A percentile compares a stretch with the other conserved stretches of the same genome.
These are phyloP conservation scores for Pinguiococcus pyrenoidosus DNA, from an alignment of 108 stramenopile genomes.

Conservation along the genomic window DNA sequence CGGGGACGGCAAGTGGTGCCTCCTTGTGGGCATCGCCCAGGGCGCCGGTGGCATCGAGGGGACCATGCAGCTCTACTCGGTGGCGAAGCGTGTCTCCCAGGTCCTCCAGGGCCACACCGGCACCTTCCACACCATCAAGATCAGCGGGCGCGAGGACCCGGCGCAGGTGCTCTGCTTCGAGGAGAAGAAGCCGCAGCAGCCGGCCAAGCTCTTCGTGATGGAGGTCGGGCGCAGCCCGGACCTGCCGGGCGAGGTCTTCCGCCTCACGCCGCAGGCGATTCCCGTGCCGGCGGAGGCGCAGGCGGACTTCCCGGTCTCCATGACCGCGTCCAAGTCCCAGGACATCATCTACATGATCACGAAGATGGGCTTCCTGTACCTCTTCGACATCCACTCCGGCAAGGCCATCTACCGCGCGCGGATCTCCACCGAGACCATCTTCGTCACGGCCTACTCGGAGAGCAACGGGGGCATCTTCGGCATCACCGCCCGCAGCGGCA, in stretches of 20 bases:
- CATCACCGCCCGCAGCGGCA: constrained; percentile 83
- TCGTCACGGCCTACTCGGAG: constrained; percentile 44
- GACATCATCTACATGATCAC: constrained; percentile 88
- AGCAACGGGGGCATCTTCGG: constrained; percentile 71
- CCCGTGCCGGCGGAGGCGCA: constrained; percentile 88
- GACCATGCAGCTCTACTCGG: constrained; percentile 93
- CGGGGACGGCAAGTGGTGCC: constrained; percentile 89
- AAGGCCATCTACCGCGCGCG: constrained; percentile 85
- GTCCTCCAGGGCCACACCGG: constrained; percentile 87
- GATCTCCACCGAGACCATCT: constrained; percentile 90
- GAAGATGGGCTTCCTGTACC: constrained; percentile 92
- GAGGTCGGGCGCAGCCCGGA: constrained; percentile 94
- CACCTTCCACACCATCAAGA: constrained; percentile 67
- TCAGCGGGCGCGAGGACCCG: constrained; percentile 66
- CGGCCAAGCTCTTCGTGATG: constrained; percentile 72
- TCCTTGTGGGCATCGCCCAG: constrained; percentile 81
- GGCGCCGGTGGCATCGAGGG: constrained; percentile 72
- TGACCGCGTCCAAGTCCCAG: constrained; percentile 42
- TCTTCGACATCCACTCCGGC: constrained; percentile 92
- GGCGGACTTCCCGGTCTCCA: constrained; percentile 86
- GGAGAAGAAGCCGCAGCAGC: constrained; percentile 76
- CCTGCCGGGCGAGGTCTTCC: constrained; percentile 74
- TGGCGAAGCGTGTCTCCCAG: constrained; percentile 90
- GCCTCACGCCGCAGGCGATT: constrained; percentile 65
- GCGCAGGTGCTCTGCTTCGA: constrained; percentile 90